A percentile compares a stretch with the other conserved stretches of the same genome.
These are phyloP conservation scores for Aaosphaeria pasadenensis DNA, from an alignment of 2,329 filamentous ascomycete species.

Conservation along the genomic window DNA sequence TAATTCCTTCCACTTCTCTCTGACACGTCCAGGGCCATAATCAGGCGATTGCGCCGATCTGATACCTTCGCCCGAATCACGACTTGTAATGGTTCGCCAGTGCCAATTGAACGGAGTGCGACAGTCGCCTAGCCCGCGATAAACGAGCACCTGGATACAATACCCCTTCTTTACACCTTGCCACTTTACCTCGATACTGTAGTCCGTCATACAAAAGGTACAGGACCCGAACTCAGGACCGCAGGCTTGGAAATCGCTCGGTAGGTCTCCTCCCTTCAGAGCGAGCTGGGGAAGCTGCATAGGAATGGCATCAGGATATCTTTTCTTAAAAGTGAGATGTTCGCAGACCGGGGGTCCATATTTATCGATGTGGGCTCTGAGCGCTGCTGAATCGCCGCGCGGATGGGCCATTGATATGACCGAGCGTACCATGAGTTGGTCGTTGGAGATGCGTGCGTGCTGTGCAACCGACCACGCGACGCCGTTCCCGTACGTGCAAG, in stretches of 20 bases:
- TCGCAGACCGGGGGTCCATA: slow-evolving; percentile 4
- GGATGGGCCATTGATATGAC: slow-evolving; percentile 8
- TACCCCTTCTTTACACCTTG: slow-evolving; percentile 10
- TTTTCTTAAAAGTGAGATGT: slow-evolving; percentile 6
- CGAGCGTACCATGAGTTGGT: slow-evolving; percentile 14
- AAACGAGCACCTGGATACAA: slow-evolving; percentile 7
- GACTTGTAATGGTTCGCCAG: slow-evolving; percentile 8
- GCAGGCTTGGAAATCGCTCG: slow-evolving; percentile 7
- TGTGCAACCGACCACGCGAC: slow-evolving; percentile 2
- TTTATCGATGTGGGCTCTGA: slow-evolving; percentile 8
- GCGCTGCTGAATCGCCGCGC: slow-evolving; percentile 6
- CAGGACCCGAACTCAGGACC: slow-evolving; percentile 14
- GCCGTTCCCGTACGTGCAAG: neutral
- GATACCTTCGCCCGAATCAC: neutral
- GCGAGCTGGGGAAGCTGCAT: slow-evolving; percentile 12
- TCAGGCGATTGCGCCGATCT: slow-evolving; percentile 5
- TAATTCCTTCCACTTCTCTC: slow-evolving; percentile 13
- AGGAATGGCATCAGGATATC: slow-evolving; percentile 1
- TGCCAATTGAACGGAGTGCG: slow-evolving; percentile 14
- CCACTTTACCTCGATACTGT: slow-evolving; percentile 13
- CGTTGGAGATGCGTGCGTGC: slow-evolving; percentile 13
- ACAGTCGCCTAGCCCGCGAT: slow-evolving; percentile 14
- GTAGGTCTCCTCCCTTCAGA: slow-evolving; percentile 4
- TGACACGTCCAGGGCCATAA: slow-evolving; percentile 10
- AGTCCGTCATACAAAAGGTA: slow-evolving; percentile 14